A percentile compares a stretch with the other conserved stretches of the same genome.
Evolutionary conservation across 75 land plant species (phyloP).

Genomic region (Sequoiadendron giganteum): DNA sequence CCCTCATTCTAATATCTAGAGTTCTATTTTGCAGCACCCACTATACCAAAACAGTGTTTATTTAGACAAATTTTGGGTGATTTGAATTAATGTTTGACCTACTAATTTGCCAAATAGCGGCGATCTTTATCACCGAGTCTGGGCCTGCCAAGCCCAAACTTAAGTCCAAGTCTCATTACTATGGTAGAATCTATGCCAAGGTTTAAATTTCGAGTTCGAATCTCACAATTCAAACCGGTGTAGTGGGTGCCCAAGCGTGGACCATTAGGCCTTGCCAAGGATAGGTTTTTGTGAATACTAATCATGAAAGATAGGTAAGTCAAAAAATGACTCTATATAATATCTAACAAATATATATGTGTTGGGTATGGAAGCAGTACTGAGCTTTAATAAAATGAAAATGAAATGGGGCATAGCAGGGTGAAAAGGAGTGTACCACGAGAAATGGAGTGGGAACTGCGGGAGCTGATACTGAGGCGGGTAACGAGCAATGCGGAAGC

Average conservation of each 20-base stretch:
- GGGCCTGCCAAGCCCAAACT: no score
- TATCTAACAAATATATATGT: background rate
- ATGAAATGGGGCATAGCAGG: conserved; percentile 38
- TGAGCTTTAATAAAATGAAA: background rate
- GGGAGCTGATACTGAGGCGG: conserved; percentile 42
- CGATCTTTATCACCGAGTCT: no score
- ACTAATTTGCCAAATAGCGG: no score
- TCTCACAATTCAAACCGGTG: background rate
- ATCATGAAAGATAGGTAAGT: background rate
- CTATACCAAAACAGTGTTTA: no score
- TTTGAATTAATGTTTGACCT: no score
- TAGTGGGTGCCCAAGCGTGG: background rate
- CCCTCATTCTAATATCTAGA: no score
- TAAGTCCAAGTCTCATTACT: no score
- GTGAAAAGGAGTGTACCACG: conserved; percentile 64
- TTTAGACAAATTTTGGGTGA: no score
- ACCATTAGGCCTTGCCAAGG: background rate
- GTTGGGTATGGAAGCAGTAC: background rate
- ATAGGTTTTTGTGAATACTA: background rate
- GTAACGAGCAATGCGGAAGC: conserved; percentile 62
- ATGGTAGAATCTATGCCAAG: no score
- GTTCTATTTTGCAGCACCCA: no score
- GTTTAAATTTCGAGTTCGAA: no score
- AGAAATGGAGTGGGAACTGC: conserved; percentile 55
- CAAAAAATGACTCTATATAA: no score